Evolutionary conservation across 176 grass and related monocot genomes (phyloP).

Genomic region (Tillandsia leiboldiana): DNA sequence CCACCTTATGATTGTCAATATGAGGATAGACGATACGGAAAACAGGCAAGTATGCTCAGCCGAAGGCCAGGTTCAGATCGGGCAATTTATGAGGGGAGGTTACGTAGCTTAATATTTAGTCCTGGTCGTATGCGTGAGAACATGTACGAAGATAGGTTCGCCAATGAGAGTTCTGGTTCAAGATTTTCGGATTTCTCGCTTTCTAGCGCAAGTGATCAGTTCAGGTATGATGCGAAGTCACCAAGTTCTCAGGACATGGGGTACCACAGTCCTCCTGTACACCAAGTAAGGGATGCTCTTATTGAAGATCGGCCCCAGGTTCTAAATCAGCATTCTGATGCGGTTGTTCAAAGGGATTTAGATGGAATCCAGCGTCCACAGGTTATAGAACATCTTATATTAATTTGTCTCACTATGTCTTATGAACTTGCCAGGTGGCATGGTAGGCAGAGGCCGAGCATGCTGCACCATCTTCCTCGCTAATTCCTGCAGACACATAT

Average conservation of each 20-base stretch:
- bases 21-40: constrained; percentile 93
- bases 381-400: constrained; percentile 31
- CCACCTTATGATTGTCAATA: constrained; percentile 95
- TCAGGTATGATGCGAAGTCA: constrained; percentile 62
- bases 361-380: constrained; percentile 29
- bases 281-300: constrained; percentile 43
- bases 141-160: constrained; percentile 73
- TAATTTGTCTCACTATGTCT: constrained; percentile 12
- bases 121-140: constrained; percentile 42
- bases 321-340: constrained; percentile 12
- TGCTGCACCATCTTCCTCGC: background rate
- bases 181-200: constrained; percentile 88
- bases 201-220: constrained; percentile 57
- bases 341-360: constrained; percentile 25
- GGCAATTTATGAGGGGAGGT: constrained; percentile 57
- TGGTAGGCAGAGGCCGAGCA: too few species aligned
- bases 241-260: constrained; percentile 67
- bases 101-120: constrained; percentile 56
- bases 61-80: constrained; percentile 62
- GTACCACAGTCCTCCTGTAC: constrained; percentile 41
- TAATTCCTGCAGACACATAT: too few species aligned
- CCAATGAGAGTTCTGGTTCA: constrained; percentile 74
- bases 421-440: constrained; percentile 9
- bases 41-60: constrained; percentile 50
- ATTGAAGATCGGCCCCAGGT: constrained; percentile 35